Base-by-base conservation (phyloP, 139 green algal species). In the Edaphochlamys debaryana region DNA sequence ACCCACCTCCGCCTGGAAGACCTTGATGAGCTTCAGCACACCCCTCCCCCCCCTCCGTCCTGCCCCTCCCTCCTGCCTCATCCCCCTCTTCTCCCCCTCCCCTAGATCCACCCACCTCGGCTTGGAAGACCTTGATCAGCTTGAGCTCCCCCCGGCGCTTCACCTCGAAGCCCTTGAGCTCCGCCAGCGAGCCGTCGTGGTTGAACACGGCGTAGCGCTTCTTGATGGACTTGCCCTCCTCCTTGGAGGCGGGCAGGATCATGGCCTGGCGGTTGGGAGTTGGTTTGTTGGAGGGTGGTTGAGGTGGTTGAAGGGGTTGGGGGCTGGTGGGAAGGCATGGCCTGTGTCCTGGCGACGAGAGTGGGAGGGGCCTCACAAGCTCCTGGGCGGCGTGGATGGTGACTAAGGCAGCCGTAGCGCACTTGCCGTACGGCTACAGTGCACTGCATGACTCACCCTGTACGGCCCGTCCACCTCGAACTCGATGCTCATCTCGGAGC, bases 151-250 rank as follows among this genome's bases (percentile, higher is more conserved):
- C 97, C 29, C 97, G 91, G 1, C 97, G 92, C 91, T 99, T 99
- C 30, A 98, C 87, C 92, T 98, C 94, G 89, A 98, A 98, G 25
- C 96, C 94, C 90, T 99, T 99, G 58, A 99, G 92, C 88, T 99
- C 97, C 29, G 95, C 97, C 56, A 99, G 91, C 3, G 85, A 91
- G 52, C 96, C 96, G 85, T 99, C 97, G 77, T 90, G 86, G 84
- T 98, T 98, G 94, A 98, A 98, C 62, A 98, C 95, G 0, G 95
- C 95, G 81, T 98, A 98, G n/a, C 97, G 95, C 93, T 99, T 99
- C 92, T 99, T 99, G 92, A 99, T 98, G 42, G 95, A 90, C 88
- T 98, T 97, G 71, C 96, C 97, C 91, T 99, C 97, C 89, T 99
- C 96, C 87, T 99, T 98, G 87, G 90, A 96, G 40, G 97, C 97